A percentile compares a stretch with the other conserved stretches of the same genome.
Evolutionary conservation across 1,284 basidiomycete species (phyloP).

Genomic region (Cryptococcus hybrid): DNA sequence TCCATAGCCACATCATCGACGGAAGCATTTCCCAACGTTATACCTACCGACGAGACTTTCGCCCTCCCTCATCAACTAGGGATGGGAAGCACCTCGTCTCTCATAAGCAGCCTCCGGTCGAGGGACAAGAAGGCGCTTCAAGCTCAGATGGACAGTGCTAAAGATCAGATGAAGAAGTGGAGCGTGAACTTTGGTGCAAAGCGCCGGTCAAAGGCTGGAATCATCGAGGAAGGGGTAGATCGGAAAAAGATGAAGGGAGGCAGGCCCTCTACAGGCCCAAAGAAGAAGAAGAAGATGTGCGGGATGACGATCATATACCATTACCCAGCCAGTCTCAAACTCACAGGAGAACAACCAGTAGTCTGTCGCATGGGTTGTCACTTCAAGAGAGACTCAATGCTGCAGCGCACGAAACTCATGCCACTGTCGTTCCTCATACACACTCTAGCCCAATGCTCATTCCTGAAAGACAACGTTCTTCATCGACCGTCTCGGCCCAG

Average conservation of each 20-base stretch:
- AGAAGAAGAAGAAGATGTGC: constrained; percentile 27
- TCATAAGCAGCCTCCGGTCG: constrained; percentile 59
- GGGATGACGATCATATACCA: constrained; percentile 2
- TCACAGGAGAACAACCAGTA: background rate
- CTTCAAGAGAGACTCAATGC: constrained; percentile 39
- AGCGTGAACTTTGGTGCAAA: constrained; percentile 63
- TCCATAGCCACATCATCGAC: no score
- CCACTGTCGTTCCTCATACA: background rate
- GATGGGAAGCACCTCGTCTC: constrained; percentile 20
- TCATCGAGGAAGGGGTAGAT: background rate
- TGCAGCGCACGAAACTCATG: constrained; percentile 22
- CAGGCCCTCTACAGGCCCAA: constrained; percentile 32
- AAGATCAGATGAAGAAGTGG: constrained; percentile 85
- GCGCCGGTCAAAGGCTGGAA: constrained; percentile 15
- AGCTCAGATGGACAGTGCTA: constrained; percentile 60
- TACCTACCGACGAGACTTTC: background rate
- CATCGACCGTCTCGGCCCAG: constrained; percentile 3
- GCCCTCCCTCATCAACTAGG: background rate
- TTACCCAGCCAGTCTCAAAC: background rate
- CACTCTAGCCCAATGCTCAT: constrained; percentile 2
- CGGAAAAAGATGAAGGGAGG: constrained; percentile 3
- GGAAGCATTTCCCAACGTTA: no score
- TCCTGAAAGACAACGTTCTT: constrained; percentile 13
- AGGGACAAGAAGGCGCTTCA: constrained; percentile 78
- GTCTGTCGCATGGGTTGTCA: background rate